Conservation (phyloP, 2,329 filamentous ascomycete genomes). For the Talaromyces sp. region DNA sequence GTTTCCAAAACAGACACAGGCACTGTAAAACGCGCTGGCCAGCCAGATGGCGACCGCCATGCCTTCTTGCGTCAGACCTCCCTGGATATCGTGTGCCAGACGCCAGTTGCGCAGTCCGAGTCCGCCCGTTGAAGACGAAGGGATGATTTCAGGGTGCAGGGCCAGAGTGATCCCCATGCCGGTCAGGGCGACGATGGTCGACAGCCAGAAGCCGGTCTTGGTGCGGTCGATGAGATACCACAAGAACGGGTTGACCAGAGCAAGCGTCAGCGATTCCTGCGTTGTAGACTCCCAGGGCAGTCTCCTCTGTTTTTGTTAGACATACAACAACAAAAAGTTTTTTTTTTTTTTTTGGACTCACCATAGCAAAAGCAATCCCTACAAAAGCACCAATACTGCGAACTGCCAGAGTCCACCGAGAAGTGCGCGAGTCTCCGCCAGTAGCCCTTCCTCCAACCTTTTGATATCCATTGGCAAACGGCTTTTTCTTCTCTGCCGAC, state of each 20-base stretch:
- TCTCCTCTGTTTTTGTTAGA: slow-evolving; percentile 56
- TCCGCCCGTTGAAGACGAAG: slow-evolving; percentile 30
- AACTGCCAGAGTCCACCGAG: slow-evolving; percentile 64
- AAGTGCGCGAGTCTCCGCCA: slow-evolving; percentile 22
- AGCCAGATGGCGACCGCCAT: slow-evolving; percentile 73
- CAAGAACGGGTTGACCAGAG: slow-evolving; percentile 83
- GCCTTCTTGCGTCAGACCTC: slow-evolving; percentile 45
- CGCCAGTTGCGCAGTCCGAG: slow-evolving; percentile 22
- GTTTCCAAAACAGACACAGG: slow-evolving; percentile 92
- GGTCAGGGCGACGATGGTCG: slow-evolving; percentile 63
- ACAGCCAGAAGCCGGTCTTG: slow-evolving; percentile 74
- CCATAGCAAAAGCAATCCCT: slow-evolving; percentile 74
- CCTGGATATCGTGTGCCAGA: slow-evolving; percentile 24
- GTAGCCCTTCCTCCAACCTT: neutral
- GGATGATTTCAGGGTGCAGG: slow-evolving; percentile 72
- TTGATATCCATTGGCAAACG: neutral
- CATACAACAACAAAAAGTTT: slow-evolving; percentile 10
- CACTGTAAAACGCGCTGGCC: slow-evolving; percentile 88
- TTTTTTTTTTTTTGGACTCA: no score
- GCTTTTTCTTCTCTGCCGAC: slow-evolving; percentile 14
- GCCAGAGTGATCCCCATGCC: slow-evolving; percentile 70
- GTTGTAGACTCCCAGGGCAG: slow-evolving; percentile 90
- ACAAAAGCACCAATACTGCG: slow-evolving; percentile 65
- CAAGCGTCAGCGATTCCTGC: slow-evolving; percentile 85
- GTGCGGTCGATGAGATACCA: slow-evolving; percentile 97